Base-by-base conservation (phyloP, 2,329 filamentous ascomycete species). In the Exophiala dermatitidis region DNA sequence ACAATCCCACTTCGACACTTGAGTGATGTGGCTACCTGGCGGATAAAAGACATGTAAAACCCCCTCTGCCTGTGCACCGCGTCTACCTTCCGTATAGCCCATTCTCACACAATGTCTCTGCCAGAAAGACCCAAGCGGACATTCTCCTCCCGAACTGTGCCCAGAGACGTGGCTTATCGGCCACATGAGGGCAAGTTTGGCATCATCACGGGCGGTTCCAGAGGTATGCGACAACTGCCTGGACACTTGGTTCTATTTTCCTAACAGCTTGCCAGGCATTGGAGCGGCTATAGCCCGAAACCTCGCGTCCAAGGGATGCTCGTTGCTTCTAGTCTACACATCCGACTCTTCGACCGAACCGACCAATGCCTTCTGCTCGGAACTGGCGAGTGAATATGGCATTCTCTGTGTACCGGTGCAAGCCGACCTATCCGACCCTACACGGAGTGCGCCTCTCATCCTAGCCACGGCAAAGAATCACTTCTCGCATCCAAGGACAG, bases 131-230 rank as follows among this genome's bases (percentile, higher is more conserved):
- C 42, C 12, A 49, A 34, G 29, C 40, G 57, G 26, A 51, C 34
- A 10, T 54, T 59, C 53, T 57, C 60, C 12, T 60, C 61, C 1
- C 62, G 54, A 10, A 61, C 59, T 33, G 36, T 61, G 44, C 50
- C 52, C 30, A 55, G 42, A 29, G 52, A 44, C n/a, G 33, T 42
- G 8, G 45, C 52, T 26, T 64, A 62, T 54, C 65, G 70, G 37
- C 64, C 70, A 46, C 73, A 85, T n/a, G 82, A 88, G 66, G 86
- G 86, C 62, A 90, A 90, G 69, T 75, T 90, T 48, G 88, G 81
- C 49, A 83, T 94, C 60, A 77, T 93, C 44, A 93, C 88, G 1
- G 88, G 88, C 52, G 85, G 83, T 55, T 89, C 87, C 53, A 75
- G 88, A 75, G 86, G 87, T 88, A 75, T 31, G 29, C 57, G 63